Conservation (phyloP, 352 stramenopile genomes). For the Phytopythium chamaehyphon region DNA sequence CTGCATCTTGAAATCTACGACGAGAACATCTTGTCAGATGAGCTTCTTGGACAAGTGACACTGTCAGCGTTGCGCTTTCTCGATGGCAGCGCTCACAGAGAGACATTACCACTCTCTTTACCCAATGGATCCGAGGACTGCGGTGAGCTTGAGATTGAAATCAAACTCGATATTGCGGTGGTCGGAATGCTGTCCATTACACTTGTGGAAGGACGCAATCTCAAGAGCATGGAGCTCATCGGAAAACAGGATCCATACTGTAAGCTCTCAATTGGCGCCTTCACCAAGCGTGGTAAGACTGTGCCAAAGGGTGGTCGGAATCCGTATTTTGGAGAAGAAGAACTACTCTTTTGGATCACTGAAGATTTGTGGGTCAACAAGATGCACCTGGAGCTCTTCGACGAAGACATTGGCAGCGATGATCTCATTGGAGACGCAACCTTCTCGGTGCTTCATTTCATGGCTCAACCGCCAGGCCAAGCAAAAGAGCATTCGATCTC, state of each 20-base stretch:
- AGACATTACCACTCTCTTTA: slow-evolving; percentile 59
- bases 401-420: slow-evolving; percentile 89
- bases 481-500: slow-evolving; percentile 54
- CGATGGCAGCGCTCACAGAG: slow-evolving; percentile 49
- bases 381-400: slow-evolving; percentile 72
- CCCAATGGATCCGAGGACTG: slow-evolving; percentile 14
- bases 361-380: slow-evolving; percentile 86
- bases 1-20: slow-evolving; percentile 83
- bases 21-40: slow-evolving; percentile 84
- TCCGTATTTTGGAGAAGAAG: slow-evolving; percentile 90
- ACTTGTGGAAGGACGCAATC: slow-evolving; percentile 82
- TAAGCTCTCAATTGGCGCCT: slow-evolving; percentile 68
- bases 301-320: slow-evolving; percentile 78
- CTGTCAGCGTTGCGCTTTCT: slow-evolving; percentile 82
- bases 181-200: slow-evolving; percentile 85
- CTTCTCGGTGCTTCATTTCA: slow-evolving; percentile 75
- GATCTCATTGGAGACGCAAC: slow-evolving; percentile 82
- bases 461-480: slow-evolving; percentile 29
- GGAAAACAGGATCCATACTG: slow-evolving; percentile 91
- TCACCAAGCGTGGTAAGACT: slow-evolving; percentile 72
- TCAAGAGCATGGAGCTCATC: slow-evolving; percentile 90
- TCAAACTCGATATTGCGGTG: slow-evolving; percentile 72
- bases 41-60: slow-evolving; percentile 65
- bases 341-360: slow-evolving; percentile 90
- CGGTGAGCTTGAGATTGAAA: slow-evolving; percentile 64